Evolutionary conservation across 2,329 filamentous ascomycete genomes (phyloP), one percentile per base, ranked within the genome.

Genomic region (Phymatotrichopsis omnivora): DNA sequence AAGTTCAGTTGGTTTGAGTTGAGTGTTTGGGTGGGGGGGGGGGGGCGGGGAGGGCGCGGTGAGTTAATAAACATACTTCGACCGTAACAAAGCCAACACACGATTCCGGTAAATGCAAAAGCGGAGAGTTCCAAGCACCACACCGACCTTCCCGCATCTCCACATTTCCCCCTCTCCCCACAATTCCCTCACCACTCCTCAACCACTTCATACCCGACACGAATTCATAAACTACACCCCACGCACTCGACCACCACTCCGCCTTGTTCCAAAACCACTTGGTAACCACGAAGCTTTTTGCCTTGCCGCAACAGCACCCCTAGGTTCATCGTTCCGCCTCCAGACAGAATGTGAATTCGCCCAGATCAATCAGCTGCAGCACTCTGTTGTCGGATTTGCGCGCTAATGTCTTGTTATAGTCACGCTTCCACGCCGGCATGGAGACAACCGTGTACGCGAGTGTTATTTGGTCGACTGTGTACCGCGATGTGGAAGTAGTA

Each of bases 161-260:
- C n/a, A n/a, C n/a, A n/a, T n/a, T n/a, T n/a, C n/a, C n/a, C n/a
- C n/a, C n/a, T n/a, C n/a, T n/a, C n/a, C n/a, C n/a, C n/a, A n/a
- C n/a, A n/a, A n/a, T n/a, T n/a, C n/a, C n/a, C n/a, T n/a, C n/a
- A n/a, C n/a, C n/a, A n/a, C n/a, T 45, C 60, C 37, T 66, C 70
- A 22, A 75, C 62, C 10, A 77, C 67, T 7, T 72, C 74, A 65
- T 80, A 82, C 39, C 76, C 68, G 28, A 82, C 75, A 45, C 71
- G 70, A 40, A 81, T 60, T 76, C 76, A 81, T 33, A 82, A 64
- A 58, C 77, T 81, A 54, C 78, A 82, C 56, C 80, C 77, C 45
- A 68, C 67, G 57, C 78, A 82, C 8, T n/a, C n/a, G n/a, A n/a
- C n/a, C n/a, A n/a, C n/a, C n/a, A n/a, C n/a, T n/a, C 74, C 77